These are phyloP conservation scores for Hygrocybe punicea DNA, from an alignment of 768 basidiomycete species.

Conservation along the genomic window DNA sequence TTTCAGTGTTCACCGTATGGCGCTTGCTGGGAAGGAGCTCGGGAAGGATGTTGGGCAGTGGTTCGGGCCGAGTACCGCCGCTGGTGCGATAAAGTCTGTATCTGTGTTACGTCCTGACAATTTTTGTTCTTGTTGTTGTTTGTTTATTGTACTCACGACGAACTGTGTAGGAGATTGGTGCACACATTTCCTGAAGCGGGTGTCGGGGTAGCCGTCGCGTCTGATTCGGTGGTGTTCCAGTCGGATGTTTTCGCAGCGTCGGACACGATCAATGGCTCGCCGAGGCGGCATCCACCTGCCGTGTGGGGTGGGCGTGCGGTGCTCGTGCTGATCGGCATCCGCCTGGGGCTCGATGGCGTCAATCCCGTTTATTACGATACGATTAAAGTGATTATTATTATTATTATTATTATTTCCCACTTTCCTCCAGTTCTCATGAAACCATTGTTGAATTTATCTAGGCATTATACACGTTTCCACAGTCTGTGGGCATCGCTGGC, in stretches of 20 bases:
- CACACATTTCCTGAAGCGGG: constrained; percentile 76
- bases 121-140: too few species aligned
- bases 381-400: constrained; percentile 39
- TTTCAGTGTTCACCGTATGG: constrained; percentile 96
- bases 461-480: constrained; percentile 88
- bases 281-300: neutral
- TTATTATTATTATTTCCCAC: constrained; percentile 1
- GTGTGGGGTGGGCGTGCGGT: constrained; percentile 84
- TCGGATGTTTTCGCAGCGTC: constrained; percentile 85
- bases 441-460: constrained; percentile 31
- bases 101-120: neutral
- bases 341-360: constrained; percentile 88
- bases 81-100: constrained; percentile 85
- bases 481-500: constrained; percentile 94
- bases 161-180: constrained; percentile 59
- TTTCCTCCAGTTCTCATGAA: neutral
- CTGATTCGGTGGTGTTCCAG: constrained; percentile 79
- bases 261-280: constrained; percentile 24
- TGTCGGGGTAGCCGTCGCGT: constrained; percentile 76
- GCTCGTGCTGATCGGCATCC: constrained; percentile 77
- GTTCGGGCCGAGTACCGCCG: constrained; percentile 98
- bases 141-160: neutral
- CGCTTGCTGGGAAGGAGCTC: constrained; percentile 87
- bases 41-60: constrained; percentile 96
- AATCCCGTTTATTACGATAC: constrained; percentile 94